Conservation (phyloP, 495 filamentous ascomycete species). For the Penicillium fimorum region DNA sequence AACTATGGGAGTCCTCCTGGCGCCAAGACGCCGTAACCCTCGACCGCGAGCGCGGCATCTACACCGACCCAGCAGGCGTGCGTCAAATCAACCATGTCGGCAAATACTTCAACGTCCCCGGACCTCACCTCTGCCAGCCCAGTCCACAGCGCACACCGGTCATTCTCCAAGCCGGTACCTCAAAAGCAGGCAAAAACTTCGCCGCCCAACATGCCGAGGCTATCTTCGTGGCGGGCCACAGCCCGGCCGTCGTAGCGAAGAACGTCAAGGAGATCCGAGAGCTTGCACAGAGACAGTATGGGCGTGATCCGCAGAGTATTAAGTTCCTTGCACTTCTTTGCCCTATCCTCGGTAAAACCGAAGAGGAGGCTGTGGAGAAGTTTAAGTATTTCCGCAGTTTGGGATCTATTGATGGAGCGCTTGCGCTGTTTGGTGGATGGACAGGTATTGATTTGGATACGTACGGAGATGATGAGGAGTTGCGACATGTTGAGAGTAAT, state of each 20-base stretch:
- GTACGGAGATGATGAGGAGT: conserved; percentile 55
- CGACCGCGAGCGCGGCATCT: conserved; percentile 54
- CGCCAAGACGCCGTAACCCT: conserved; percentile 62
- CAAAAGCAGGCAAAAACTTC: conserved; percentile 60
- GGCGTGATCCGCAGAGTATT: conserved; percentile 48
- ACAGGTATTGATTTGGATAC: conserved; percentile 54
- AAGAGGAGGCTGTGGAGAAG: conserved; percentile 54
- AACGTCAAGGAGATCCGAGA: conserved; percentile 52
- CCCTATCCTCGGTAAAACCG: conserved; percentile 51
- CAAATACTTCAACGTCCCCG: conserved; percentile 63
- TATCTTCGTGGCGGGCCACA: conserved; percentile 52
- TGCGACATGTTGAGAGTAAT: conserved; percentile 61
- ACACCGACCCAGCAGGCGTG: conserved; percentile 58
- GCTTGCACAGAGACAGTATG: conserved; percentile 43
- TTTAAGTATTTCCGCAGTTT: conserved; percentile 49
- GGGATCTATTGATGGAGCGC: conserved; percentile 52
- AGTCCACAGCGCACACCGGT: conserved; percentile 65
- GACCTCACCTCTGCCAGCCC: conserved; percentile 63
- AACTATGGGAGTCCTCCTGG: conserved; percentile 69
- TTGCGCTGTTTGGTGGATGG: conserved; percentile 59
- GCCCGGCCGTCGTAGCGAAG: conserved; percentile 45
- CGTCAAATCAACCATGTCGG: conserved; percentile 65
- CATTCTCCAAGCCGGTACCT: conserved; percentile 64
- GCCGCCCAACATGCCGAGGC: conserved; percentile 60
- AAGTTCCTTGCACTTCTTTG: conserved; percentile 55